Evolutionary conservation across 345 rosid genomes (phyloP).

Genomic region (Citrus mangshanensis): DNA sequence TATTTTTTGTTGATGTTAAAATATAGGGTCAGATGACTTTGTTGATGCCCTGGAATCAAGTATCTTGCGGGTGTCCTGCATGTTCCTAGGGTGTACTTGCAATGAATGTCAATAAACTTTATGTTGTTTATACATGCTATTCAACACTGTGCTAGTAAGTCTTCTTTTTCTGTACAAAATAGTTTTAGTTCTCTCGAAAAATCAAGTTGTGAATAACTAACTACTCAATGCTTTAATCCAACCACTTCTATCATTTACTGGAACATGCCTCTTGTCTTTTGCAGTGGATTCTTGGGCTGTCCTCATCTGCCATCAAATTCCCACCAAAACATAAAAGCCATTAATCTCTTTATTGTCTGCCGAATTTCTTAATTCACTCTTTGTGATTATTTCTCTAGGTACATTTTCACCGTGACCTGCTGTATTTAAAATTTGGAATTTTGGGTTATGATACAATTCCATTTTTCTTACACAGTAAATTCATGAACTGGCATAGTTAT

Average conservation of each 20-base stretch:
- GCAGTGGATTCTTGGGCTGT: conserved; percentile 18
- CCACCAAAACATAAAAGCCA: neutral
- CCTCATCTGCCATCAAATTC: neutral
- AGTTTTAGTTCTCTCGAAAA: neutral
- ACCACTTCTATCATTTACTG: neutral
- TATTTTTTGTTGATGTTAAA: neutral
- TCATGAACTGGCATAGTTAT: neutral
- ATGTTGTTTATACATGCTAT: neutral
- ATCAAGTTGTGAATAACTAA: neutral
- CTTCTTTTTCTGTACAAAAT: neutral
- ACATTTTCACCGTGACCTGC: neutral
- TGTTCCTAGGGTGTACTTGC: neutral
- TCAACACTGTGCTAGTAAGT: neutral
- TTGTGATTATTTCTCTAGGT: neutral
- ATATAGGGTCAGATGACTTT: neutral
- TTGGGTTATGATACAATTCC: neutral
- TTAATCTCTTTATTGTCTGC: neutral
- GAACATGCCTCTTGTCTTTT: conserved; percentile 1
- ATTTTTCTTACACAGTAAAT: neutral
- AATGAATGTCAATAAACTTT: neutral
- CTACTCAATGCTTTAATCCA: neutral
- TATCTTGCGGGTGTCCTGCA: neutral
- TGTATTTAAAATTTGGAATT: neutral
- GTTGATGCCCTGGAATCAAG: neutral
- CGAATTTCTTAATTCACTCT: neutral